phyloP scores from a whole-genome alignment of 2,329 filamentous ascomycete genomes.

The Furcasterigmium sp. region DNA sequence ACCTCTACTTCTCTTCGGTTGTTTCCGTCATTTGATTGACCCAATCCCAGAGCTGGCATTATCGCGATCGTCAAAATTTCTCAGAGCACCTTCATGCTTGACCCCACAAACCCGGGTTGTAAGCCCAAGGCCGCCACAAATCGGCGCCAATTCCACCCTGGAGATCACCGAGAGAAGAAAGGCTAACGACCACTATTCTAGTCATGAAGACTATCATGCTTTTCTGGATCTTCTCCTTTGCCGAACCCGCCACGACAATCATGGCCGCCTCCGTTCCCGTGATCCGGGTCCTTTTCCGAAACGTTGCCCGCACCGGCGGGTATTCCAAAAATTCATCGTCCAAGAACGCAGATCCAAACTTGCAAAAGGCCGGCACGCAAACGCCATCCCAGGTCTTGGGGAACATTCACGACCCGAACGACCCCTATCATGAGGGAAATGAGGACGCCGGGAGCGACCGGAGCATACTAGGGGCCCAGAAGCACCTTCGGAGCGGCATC shows the following conservation, averaged over 20 bases:
- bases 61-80: constrained; percentile 16
- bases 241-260: constrained; percentile 22
- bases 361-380: background rate
- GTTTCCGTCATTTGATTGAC: background rate
- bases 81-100: constrained; percentile 8
- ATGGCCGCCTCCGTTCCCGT: constrained; percentile 23
- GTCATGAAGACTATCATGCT: background rate
- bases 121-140: background rate
- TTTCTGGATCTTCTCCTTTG: constrained; percentile 17
- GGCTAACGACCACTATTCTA: background rate
- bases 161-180: background rate
- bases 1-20: background rate
- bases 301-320: background rate
- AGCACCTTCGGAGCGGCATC: constrained; percentile 9
- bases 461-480: constrained; percentile 4
- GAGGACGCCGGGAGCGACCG: constrained; percentile 9
- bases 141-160: background rate
- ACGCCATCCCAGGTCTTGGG: background rate
- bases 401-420: background rate
- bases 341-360: background rate
- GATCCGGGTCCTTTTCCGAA: constrained; percentile 16
- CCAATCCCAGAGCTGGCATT: background rate
- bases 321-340: background rate
- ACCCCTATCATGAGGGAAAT: background rate
- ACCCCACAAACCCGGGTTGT: constrained; percentile 11